A percentile compares a stretch with the other conserved stretches of the same genome.
phyloP scores from a whole-genome alignment of 805 yeast genomes.

The Metschnikowia matae region DNA sequence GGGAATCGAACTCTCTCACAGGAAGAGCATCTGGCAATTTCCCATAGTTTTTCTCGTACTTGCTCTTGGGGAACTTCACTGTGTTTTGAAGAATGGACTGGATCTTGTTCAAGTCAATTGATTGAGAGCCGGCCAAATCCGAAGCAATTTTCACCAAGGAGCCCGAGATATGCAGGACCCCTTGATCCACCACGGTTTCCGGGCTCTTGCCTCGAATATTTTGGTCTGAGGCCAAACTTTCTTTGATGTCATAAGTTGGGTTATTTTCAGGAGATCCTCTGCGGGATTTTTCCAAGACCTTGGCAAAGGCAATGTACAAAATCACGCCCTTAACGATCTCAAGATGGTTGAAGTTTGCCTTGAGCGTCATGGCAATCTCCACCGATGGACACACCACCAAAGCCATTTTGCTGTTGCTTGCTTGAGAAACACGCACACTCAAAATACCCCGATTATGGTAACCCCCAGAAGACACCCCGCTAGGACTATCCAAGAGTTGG shows the following conservation, averaged over 20 bases:
- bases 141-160: neutral
- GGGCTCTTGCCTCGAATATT: neutral
- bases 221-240: neutral
- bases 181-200: neutral
- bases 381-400: slow-evolving; percentile 68
- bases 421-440: slow-evolving; percentile 39
- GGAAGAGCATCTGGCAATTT: slow-evolving; percentile 72
- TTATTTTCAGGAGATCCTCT: neutral
- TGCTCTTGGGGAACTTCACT: slow-evolving; percentile 37
- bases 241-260: neutral
- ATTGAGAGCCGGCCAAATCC: slow-evolving; percentile 6
- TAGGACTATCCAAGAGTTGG: slow-evolving; percentile 29
- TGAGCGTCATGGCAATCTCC: slow-evolving; percentile 76
- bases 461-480: slow-evolving; percentile 29
- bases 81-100: slow-evolving; percentile 41
- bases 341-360: slow-evolving; percentile 72
- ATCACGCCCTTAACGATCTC: slow-evolving; percentile 78
- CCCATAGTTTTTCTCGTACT: slow-evolving; percentile 55
- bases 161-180: neutral
- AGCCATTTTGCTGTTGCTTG: slow-evolving; percentile 22
- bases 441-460: slow-evolving; percentile 65
- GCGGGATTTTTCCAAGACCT: slow-evolving; percentile 40
- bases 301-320: slow-evolving; percentile 81
- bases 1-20: slow-evolving; percentile 77
- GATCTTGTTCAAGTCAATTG: slow-evolving; percentile 36